Evolutionary conservation across 2,329 filamentous ascomycete species (phyloP).

Genomic region (Thielaviopsis punctulata): DNA sequence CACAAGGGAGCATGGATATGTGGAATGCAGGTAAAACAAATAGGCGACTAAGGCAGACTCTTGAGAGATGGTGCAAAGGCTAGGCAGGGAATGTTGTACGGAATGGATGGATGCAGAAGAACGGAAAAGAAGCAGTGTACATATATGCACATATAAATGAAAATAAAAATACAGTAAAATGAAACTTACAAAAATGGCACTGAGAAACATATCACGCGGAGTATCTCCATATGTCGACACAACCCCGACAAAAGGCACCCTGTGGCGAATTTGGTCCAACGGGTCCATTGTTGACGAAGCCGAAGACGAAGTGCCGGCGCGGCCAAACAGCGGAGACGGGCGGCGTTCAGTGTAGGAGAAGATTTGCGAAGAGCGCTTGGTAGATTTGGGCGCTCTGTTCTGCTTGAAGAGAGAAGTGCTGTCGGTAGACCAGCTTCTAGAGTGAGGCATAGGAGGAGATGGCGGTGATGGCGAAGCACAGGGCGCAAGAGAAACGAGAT

Average conservation of each 20-base stretch:
- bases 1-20: not conserved
- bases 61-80: too few species aligned
- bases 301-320: not conserved
- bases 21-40: not conserved
- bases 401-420: conserved; percentile 1
- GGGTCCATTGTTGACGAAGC: not conserved
- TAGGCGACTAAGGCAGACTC: not conserved
- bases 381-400: not conserved
- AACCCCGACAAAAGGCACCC: conserved; percentile 9
- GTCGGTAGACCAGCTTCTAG: conserved; percentile 7
- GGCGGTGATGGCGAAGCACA: not conserved
- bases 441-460: conserved; percentile 7
- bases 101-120: not conserved
- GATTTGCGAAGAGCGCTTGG: conserved; percentile 6
- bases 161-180: not conserved
- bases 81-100: too few species aligned
- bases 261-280: conserved; percentile 7
- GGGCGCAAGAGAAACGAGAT: not conserved
- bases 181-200: conserved; percentile 10
- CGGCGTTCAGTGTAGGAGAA: conserved; percentile 3
- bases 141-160: too few species aligned
- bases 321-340: conserved; percentile 1
- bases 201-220: conserved; percentile 5
- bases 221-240: conserved; percentile 9
- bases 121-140: not conserved